phyloP scores from a whole-genome alignment of 2,329 filamentous ascomycete species.

The Neofusicoccum sp. region DNA sequence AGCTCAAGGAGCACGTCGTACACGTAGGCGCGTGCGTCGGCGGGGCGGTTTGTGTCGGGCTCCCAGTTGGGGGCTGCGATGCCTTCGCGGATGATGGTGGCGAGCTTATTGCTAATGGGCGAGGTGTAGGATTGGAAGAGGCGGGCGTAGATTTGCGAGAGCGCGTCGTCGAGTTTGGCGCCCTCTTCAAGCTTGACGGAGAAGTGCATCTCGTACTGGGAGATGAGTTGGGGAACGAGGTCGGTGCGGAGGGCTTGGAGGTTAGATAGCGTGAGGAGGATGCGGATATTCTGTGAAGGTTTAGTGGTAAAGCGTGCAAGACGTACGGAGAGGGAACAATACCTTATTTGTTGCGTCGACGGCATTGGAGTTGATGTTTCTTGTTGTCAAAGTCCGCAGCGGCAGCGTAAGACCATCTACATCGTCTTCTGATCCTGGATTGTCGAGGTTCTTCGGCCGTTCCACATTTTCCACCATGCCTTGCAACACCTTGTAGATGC shows the following conservation, averaged over 20 bases:
- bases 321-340: slow-evolving; percentile 8
- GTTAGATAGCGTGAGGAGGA: slow-evolving; percentile 92
- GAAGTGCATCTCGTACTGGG: slow-evolving; percentile 90
- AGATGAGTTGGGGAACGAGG: slow-evolving; percentile 82
- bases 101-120: slow-evolving; percentile 62
- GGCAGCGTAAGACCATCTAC: slow-evolving; percentile 48
- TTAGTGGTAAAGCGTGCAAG: background rate
- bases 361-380: slow-evolving; percentile 29
- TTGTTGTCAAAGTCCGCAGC: slow-evolving; percentile 14
- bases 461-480: slow-evolving; percentile 98
- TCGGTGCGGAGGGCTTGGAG: slow-evolving; percentile 78
- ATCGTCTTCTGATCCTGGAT: slow-evolving; percentile 54
- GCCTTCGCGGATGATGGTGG: slow-evolving; percentile 61
- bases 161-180: slow-evolving; percentile 85
- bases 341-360: slow-evolving; percentile 39
- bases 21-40: slow-evolving; percentile 80
- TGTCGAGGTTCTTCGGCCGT: slow-evolving; percentile 63
- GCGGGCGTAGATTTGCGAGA: slow-evolving; percentile 83
- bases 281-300: slow-evolving; percentile 70
- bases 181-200: slow-evolving; percentile 91
- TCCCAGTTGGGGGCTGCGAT: slow-evolving; percentile 71
- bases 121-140: slow-evolving; percentile 91
- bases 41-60: slow-evolving; percentile 59
- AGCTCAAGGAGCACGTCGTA: slow-evolving; percentile 82
- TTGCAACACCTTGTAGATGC: slow-evolving; percentile 87